Base-by-base conservation (phyloP, 2,329 filamentous ascomycete species). In the Aspergillus latus region DNA sequence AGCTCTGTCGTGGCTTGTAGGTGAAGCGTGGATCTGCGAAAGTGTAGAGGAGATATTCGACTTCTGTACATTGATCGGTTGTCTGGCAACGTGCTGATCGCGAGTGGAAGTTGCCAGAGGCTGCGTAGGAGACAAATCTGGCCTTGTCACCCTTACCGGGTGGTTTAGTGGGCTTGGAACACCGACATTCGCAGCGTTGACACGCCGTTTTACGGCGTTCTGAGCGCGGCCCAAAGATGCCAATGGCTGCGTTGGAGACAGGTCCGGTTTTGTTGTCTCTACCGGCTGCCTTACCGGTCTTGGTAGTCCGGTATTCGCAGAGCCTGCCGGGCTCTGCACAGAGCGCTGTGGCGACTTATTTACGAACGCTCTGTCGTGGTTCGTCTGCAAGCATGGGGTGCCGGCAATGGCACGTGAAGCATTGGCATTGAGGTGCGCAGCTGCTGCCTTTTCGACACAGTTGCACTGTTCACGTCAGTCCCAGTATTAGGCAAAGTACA, bases 371-470 rank as follows among this genome's bases (percentile, higher is more conserved):
- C 42, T 56, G 58, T 54, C 53, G 13, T 49, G 52, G 39, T 43
- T 54, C 29, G 34, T 56, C 8, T 16, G 50, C 28, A 55, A 47
- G 43, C 51, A 34, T n/a, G 48, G 42, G 11, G 43, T 48, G 4
- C 48, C 47, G 28, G 49, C 26, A 11, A 40, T 32, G 46, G 34
- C 49, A 49, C 51, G 45, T 34, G 66, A 64, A 39, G 66, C 57
- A 43, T 46, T 60, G 29, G 61, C 52, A 21, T 48, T 58, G 26
- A 62, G 52, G 34, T 59, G 64, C 43, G 64, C 59, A 13, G 64
- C 59, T 16, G 64, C 66, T 29, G 64, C 62, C 60, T 72, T 72
- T 51, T 75, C 73, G 39, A 75, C 63, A 64, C 73, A 76, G 44
- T 75, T 75, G 55, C 73, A 76, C 73, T 75, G 58, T 21, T 11